Evolutionary conservation across 2,329 filamentous ascomycete species (phyloP), one percentile per base, ranked within the genome.

Genomic region (Epichloe festucae): DNA sequence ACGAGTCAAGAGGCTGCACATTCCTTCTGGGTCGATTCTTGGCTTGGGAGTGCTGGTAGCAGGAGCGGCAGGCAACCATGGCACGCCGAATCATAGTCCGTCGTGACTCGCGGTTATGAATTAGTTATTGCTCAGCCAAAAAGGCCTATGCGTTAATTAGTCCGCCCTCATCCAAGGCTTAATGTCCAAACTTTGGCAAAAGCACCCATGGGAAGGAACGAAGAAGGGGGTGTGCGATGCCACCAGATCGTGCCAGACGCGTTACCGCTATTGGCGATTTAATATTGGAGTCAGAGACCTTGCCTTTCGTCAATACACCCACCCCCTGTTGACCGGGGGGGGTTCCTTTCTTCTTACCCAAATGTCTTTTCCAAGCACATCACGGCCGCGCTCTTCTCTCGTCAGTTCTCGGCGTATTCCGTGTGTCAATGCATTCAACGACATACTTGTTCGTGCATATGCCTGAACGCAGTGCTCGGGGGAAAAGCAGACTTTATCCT

Each of bases 351-450:
- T 31, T 31, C 3, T 31, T 1, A 31, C 31, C 31, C 8, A 31
- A 14, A 23, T 19, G 17, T 27, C 31, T 34, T 41, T 38, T 50
- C 43, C 36, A 45, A 45, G 47, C 44, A 47, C 43, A n/a, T 40
- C 40, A 17, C 43, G 40, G 40, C 17, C 42, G 51, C 51, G 43
- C 51, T 53, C 47, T 53, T 53, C 47, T 50, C 38, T 53, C 51
- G 38, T 21, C 35, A 36, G 34, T 27, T 36, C 15, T 40, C 42
- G 43, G 43, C 43, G 49, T 40, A 50, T 19, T 39, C 43, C 43
- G 49, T 21, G 44, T 19, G 17, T 38, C 38, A 48, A 35, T 48
- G 49, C 35, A 14, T 34, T 34, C 40, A n/a, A 19, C n/a, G 23
- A 19, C 15, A 34, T 31, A 31, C 31, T 31, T 31, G 31, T 31